These are phyloP conservation scores for Nicotiana tabacum DNA, from an alignment of 257 asterid species.

Conservation along the genomic window DNA sequence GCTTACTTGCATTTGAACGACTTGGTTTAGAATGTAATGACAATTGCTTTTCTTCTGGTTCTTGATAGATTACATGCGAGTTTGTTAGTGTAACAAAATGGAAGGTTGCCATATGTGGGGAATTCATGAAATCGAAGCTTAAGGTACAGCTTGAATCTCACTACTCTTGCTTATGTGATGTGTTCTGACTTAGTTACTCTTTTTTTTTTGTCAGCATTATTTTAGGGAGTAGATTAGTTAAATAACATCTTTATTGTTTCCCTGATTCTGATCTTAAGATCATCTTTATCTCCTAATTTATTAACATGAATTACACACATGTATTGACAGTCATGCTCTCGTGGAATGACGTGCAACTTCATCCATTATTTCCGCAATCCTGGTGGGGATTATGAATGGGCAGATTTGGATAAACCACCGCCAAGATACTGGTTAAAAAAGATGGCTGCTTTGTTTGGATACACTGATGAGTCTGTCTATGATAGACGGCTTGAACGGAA, in stretches of 20 bases:
- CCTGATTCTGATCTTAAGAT: conserved; percentile 9
- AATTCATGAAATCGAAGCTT: conserved; percentile 73
- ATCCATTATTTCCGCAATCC: conserved; percentile 92
- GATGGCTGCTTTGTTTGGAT: conserved; percentile 85
- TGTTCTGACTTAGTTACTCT: not conserved
- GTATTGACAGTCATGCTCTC: conserved; percentile 70
- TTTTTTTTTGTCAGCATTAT: not conserved
- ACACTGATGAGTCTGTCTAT: conserved; percentile 40
- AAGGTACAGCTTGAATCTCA: conserved; percentile 40
- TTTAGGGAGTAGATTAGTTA: not conserved
- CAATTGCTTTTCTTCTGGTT: not conserved
- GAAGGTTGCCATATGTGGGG: conserved; percentile 97
- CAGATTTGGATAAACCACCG: conserved; percentile 96
- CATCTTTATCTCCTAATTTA: not conserved
- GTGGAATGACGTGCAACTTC: conserved; percentile 91
- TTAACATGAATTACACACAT: conserved; percentile 12
- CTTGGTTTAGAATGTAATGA: conserved; percentile 8
- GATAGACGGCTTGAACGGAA: conserved; percentile 35
- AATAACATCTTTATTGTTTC: not conserved
- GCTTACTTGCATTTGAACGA: conserved; percentile 7
- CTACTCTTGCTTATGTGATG: not conserved
- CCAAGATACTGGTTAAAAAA: conserved; percentile 73
- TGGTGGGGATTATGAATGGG: conserved; percentile 99
- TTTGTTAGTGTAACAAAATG: conserved; percentile 82
- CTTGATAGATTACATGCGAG: conserved; percentile 68